These are phyloP conservation scores for Trichoderma orchidacearum DNA, from an alignment of 495 filamentous ascomycete species.

Conservation along the genomic window DNA sequence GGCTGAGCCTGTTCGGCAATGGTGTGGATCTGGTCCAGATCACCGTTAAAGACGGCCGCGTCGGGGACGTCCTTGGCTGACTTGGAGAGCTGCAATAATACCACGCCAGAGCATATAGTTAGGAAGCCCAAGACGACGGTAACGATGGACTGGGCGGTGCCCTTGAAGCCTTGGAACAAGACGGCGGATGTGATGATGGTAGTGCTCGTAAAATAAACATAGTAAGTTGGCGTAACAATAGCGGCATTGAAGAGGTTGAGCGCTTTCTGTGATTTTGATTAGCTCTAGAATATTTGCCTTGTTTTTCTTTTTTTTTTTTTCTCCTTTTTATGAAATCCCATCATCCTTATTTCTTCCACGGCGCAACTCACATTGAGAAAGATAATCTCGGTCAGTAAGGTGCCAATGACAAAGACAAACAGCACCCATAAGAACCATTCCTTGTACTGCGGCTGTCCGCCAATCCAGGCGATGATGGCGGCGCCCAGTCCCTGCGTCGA, in stretches of 20 bases:
- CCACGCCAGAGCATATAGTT: slow-evolving; percentile 88
- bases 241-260: slow-evolving; percentile 96
- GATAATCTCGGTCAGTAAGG: slow-evolving; percentile 84
- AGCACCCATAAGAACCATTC: slow-evolving; percentile 94
- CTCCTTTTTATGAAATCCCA: neutral
- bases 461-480: slow-evolving; percentile 76
- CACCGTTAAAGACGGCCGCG: slow-evolving; percentile 80
- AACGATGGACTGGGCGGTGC: slow-evolving; percentile 61
- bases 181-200: slow-evolving; percentile 91
- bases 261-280: slow-evolving; percentile 61
- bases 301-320: too few species aligned
- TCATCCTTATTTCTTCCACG: neutral
- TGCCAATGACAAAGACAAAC: slow-evolving; percentile 77
- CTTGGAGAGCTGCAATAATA: slow-evolving; percentile 94
- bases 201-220: slow-evolving; percentile 91
- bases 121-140: slow-evolving; percentile 91
- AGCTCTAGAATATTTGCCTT: too few species aligned
- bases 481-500: slow-evolving; percentile 88
- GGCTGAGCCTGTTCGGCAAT: slow-evolving; percentile 91
- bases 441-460: slow-evolving; percentile 76
- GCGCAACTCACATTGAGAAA: slow-evolving; percentile 70
- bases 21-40: slow-evolving; percentile 87
- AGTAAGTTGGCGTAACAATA: slow-evolving; percentile 94
- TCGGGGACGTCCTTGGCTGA: slow-evolving; percentile 96
- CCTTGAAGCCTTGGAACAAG: slow-evolving; percentile 90